Base-by-base conservation (phyloP, 2,329 filamentous ascomycete genomes). In the Clonostachys chloroleuca region DNA sequence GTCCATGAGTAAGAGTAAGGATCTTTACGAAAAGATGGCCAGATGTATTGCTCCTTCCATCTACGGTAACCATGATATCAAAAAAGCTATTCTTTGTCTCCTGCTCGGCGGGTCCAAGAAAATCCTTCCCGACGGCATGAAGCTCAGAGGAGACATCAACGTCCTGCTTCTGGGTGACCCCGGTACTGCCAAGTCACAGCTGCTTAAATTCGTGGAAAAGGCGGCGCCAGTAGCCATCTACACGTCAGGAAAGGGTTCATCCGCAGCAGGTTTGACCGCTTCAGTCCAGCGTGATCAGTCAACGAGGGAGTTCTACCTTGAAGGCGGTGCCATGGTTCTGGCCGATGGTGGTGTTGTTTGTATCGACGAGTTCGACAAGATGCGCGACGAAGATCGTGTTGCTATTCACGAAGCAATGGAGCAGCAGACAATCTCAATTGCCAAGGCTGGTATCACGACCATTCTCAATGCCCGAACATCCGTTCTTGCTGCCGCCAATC, bases 371-470 rank as follows among this genome's bases (percentile, higher is more conserved):
- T 99, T 99, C 62, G 94, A 99, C 73, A 99, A 99, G 76, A 99
- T 99, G 94, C 81, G 94, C 52, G 94, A 99, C 63, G 94, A 99
- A 66, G 94, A 99, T 59, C 82, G 94, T 57, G 94, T 97, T 7
- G 94, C 94, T 3, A 99, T 99, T 55, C 94, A 99, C 76, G 94
- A 99, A 79, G 94, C 94, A 49, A 99, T 99, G 94, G 94, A 99
- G 65, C 94, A 99, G 71, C 94, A 99, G 68, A 99, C 94, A 0
- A 99, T 99, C 51, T 97, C 94, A 12, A 97, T 99, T 58, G 94
- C 94, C 53, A 97, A 99, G 71, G 94, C 94, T 1, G 94, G 94
- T 58, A 99, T 99, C 62, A 99, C 94, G 1, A 99, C 94, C 0
- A 97, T 99, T 53, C 80, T 99, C 46, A 99, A 99, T 60, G 92